phyloP scores from a whole-genome alignment of 805 yeast species.

The Yueomyces sinensis region DNA sequence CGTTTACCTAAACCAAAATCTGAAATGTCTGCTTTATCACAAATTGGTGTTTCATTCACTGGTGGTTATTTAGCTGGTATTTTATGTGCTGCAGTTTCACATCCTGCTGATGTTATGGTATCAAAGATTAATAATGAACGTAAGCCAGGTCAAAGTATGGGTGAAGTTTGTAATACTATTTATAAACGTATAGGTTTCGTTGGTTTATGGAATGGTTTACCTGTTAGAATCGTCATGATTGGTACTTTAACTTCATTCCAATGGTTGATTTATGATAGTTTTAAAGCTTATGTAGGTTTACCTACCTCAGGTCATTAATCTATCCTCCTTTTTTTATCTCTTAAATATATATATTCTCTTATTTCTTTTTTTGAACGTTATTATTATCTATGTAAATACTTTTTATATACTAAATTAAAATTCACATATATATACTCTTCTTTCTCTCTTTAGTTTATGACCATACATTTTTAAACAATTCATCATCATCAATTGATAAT shows the following conservation, averaged over 20 bases:
- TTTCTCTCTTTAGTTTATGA: conserved; percentile 18
- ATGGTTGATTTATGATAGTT: conserved; percentile 93
- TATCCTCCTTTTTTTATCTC: not conserved
- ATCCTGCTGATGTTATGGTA: conserved; percentile 99
- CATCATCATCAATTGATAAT: conserved; percentile 37
- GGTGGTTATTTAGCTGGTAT: conserved; percentile 98
- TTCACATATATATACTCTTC: not conserved
- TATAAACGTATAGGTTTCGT: conserved; percentile 73
- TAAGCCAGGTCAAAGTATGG: conserved; percentile 54
- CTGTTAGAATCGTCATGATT: conserved; percentile 90
- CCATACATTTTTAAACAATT: conserved; percentile 62
- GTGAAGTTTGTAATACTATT: conserved; percentile 57
- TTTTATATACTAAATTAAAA: too few species aligned
- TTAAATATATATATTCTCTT: not conserved
- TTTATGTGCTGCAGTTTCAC: conserved; percentile 88
- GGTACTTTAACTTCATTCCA: conserved; percentile 96
- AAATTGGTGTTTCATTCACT: conserved; percentile 87
- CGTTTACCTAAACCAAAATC: conserved; percentile 60
- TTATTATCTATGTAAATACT: too few species aligned
- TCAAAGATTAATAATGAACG: conserved; percentile 68
- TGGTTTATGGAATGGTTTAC: conserved; percentile 92
- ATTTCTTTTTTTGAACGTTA: too few species aligned
- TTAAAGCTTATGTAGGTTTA: conserved; percentile 86
- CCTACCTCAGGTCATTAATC: conserved; percentile 75
- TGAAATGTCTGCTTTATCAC: conserved; percentile 59